Evolutionary conservation across 2,329 filamentous ascomycete genomes (phyloP), one percentile per base, ranked within the genome.

Genomic region (Aspergillus neotritici): DNA sequence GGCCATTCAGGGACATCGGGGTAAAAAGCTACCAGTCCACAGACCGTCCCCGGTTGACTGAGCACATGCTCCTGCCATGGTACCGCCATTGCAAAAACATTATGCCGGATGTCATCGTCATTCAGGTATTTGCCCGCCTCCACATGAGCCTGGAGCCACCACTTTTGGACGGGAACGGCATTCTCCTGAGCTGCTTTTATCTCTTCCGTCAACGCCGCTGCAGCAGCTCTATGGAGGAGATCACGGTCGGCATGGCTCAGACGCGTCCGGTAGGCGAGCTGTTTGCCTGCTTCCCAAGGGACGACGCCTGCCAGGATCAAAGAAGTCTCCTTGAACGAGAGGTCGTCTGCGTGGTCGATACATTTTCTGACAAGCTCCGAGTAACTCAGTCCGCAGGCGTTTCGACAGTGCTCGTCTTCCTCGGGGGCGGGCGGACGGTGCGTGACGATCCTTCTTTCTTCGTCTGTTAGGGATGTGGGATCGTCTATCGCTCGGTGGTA

Each of bases 401-500:
- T 38, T 45, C 25, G 50, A 35, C 41, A 49, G 14, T 51, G 48
- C 5, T 21, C 33, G 31, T 49, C 37, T 42, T 51, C 48, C 38
- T 50, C 45, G 13, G 41, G 46, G 37, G 34, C 11, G 29, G 39
- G 43, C 7, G 32, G 37, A 29, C 48, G 50, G 34, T 41, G 32
- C 33, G 46, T 45, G 21, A 53, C 44, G 17, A 36, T 30, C 49
- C 41, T 30, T 32, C 46, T 35, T 49, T 51, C 46, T 40, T 38
- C 13, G 39, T 53, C 50, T 15, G 48, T 53, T 35, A 51, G 48
- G 31, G 46, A 53, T 40, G 40, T 41, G 4, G 46, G 46, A 10
- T 52, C 30, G 37, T 40, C 29, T 8, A 52, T 52, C 21, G 50
- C 46, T 32, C 43, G 48, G 38, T 49, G 47, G 12, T 49, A 51